Conservation (phyloP, 1,284 basidiomycete genomes). For the Cryptococcus sp. region DNA sequence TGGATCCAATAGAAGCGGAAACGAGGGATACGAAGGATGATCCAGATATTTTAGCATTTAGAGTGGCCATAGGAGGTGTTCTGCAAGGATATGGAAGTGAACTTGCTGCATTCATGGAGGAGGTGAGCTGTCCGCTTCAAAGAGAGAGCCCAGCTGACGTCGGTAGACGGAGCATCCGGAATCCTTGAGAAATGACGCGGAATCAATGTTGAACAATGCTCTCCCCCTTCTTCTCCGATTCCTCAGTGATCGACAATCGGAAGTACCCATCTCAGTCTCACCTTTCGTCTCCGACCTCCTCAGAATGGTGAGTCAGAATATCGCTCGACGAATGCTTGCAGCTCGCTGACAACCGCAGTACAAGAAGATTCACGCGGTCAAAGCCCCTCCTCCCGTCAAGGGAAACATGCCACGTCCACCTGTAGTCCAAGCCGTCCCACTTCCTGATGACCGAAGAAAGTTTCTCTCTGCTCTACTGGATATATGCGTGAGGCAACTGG, state of each 20-base stretch:
- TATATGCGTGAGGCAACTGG: constrained; percentile 71
- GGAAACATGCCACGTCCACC: constrained; percentile 25
- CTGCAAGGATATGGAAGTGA: constrained; percentile 81
- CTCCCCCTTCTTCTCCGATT: constrained; percentile 83
- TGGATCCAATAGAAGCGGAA: constrained; percentile 71
- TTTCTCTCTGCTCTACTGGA: constrained; percentile 78
- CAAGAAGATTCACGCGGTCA: constrained; percentile 19
- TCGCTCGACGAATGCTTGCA: neutral
- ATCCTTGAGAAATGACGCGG: constrained; percentile 66
- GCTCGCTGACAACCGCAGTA: constrained; percentile 10
- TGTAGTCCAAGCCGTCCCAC: constrained; percentile 26
- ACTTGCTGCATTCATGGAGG: constrained; percentile 71
- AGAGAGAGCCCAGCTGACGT: neutral
- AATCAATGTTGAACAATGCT: constrained; percentile 61
- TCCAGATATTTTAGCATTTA: constrained; percentile 75
- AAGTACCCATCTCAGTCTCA: constrained; percentile 78
- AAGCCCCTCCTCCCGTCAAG: constrained; percentile 10
- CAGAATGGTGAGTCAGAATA: constrained; percentile 56
- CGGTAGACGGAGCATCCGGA: constrained; percentile 28
- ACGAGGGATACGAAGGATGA: constrained; percentile 65
- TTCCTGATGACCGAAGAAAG: constrained; percentile 63
- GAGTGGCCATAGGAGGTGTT: constrained; percentile 81
- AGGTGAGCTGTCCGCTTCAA: constrained; percentile 54
- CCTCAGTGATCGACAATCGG: constrained; percentile 81
- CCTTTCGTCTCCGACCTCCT: constrained; percentile 73